phyloP scores from a whole-genome alignment of 2,329 filamentous ascomycete species.

The Aureobasidium namibiae region DNA sequence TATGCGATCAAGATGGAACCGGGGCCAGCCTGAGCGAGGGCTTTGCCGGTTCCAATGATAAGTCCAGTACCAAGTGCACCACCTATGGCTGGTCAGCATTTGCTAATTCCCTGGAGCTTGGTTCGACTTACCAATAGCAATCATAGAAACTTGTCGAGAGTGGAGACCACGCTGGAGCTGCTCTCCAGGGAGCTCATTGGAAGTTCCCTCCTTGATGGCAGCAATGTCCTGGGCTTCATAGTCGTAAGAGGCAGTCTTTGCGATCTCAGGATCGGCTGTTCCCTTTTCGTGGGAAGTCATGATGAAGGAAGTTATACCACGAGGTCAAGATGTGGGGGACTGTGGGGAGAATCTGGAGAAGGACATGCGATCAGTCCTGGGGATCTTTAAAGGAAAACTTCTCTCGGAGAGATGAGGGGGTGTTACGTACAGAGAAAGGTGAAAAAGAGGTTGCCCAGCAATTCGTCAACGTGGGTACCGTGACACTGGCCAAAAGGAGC shows the following conservation, averaged over 20 bases:
- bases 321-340: background rate
- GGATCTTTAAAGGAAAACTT: background rate
- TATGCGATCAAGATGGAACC: conserved; percentile 66
- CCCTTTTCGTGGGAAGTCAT: conserved; percentile 8
- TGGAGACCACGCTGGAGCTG: conserved; percentile 45
- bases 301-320: background rate
- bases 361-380: background rate
- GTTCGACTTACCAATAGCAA: conserved; percentile 30
- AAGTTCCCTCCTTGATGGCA: conserved; percentile 2
- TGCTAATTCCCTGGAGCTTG: too few species aligned
- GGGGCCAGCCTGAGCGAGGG: conserved; percentile 45
- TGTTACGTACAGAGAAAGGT: conserved; percentile 5
- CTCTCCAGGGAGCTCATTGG: conserved; percentile 14
- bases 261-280: conserved; percentile 6
- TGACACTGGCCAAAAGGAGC: background rate
- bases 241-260: conserved; percentile 2
- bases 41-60: conserved; percentile 56
- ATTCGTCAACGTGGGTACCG: background rate
- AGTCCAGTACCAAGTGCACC: conserved; percentile 68
- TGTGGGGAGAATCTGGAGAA: conserved; percentile 11
- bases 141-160: conserved; percentile 51
- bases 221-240: background rate
- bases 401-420: background rate
- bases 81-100: conserved; percentile 31
- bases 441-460: background rate